These are phyloP conservation scores for Dothistroma pini DNA, from an alignment of 2,329 filamentous ascomycete genomes.

Conservation along the genomic window DNA sequence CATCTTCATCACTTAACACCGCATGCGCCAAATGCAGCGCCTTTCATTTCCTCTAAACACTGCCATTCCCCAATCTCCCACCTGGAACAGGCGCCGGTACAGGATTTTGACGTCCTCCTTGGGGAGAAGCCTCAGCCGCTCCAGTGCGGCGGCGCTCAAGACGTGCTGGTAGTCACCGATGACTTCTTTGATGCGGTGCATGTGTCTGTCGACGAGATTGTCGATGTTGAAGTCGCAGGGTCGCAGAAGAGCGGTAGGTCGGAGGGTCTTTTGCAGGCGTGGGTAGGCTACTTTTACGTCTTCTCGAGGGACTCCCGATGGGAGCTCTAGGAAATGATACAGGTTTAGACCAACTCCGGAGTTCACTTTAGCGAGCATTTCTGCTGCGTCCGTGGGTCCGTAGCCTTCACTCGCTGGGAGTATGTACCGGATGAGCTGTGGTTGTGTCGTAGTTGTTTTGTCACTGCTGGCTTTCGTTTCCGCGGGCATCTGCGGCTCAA, in stretches of 20 bases:
- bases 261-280: not conserved
- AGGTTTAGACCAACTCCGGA: not conserved
- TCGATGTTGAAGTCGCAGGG: not conserved
- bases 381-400: not conserved
- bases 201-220: not conserved
- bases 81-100: not conserved
- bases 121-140: not conserved
- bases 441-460: not conserved
- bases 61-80: not conserved
- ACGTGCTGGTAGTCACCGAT: not conserved
- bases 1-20: not conserved
- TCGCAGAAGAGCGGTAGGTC: not conserved
- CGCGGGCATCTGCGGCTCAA: too few species aligned
- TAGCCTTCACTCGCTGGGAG: not conserved
- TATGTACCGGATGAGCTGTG: not conserved
- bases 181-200: not conserved
- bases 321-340: not conserved
- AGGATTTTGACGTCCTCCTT: not conserved
- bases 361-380: not conserved
- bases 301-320: not conserved
- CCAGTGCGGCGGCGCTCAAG: not conserved
- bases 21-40: not conserved
- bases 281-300: not conserved
- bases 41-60: not conserved
- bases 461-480: not conserved